Base-by-base conservation (phyloP, 2,329 filamentous ascomycete genomes). In the Meredithiella fracta region DNA sequence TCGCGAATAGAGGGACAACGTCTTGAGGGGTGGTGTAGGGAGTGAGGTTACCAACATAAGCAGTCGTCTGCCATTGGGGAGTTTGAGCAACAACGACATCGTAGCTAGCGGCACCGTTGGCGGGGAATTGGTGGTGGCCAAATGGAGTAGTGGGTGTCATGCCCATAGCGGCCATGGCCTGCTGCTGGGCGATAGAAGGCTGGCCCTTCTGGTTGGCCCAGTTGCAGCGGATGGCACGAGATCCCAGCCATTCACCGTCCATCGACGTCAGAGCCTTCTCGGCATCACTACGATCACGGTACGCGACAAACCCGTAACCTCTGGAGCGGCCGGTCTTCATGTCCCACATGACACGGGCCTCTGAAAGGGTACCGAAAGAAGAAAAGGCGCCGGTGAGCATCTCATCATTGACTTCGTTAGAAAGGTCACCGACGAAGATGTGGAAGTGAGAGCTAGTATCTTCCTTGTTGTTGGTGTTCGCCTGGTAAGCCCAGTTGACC, bases 151-250 rank as follows among this genome's bases (percentile, higher is more conserved):
- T 95, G 3, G 92, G 92, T 25, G 91, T 95, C 85, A 98, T 90
- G 67, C 92, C 92, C 87, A 97, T 95, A 58, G 89, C 85, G 60
- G 85, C 85, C 88, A 98, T 92, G 38, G 89, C 88, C 70, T 94
- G 88, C 72, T 97, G 92, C 72, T 98, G 91, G 51, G 90, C 89
- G 69, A 97, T 96, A 1, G 92, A 97, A 57, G 92, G 92, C 67
- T 98, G 92, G n/a, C 92, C 92, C 76, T 98, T 98, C 67, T 98
- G 92, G 73, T 98, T 98, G 59, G 92, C 92, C 92, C 92, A 98
- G 76, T 98, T 98, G 79, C 91, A 97, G 63, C 92, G 90, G 66
- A 98, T 98, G 42, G 92, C 92, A 61, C 92, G 86, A 64, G 92
- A 97, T 55, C 92, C 92, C 53, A 98, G 83, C 92, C 92, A 98